phyloP scores from a whole-genome alignment of 805 yeast species.

The Spencermartinsiella europaea region DNA sequence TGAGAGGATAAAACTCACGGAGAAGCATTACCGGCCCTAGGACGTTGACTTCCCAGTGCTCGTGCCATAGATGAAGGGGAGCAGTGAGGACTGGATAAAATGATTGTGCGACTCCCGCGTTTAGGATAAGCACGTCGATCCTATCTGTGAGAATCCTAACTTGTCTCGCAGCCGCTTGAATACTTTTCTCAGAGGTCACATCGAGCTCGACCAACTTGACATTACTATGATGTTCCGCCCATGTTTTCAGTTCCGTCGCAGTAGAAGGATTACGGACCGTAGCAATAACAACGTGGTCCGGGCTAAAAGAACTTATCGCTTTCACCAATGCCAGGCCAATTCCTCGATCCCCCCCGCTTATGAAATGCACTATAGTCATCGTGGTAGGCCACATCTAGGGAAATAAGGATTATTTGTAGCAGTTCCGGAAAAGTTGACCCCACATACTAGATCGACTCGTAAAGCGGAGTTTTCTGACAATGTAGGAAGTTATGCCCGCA shows the following conservation, averaged over 20 bases:
- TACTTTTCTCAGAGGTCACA: conserved; percentile 19
- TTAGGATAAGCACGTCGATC: conserved; percentile 27
- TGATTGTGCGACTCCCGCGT: conserved; percentile 25
- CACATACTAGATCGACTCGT: neutral
- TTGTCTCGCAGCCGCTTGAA: conserved; percentile 16
- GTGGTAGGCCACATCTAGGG: neutral
- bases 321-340: conserved; percentile 34
- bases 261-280: conserved; percentile 15
- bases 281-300: conserved; percentile 26
- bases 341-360: conserved; percentile 35
- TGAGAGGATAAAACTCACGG: conserved; percentile 24
- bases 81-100: conserved; percentile 1
- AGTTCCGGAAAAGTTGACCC: neutral
- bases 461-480: neutral
- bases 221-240: conserved; percentile 16
- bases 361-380: conserved; percentile 27
- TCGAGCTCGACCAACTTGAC: conserved; percentile 27
- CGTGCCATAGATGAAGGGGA: conserved; percentile 3
- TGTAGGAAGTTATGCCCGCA: neutral
- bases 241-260: conserved; percentile 14
- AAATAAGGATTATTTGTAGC: neutral
- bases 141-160: conserved; percentile 18
- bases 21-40: conserved; percentile 25
- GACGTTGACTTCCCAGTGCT: conserved; percentile 23
- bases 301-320: conserved; percentile 20